Base-by-base conservation (phyloP, 179 eudicot genomes). In the Actinidia arguta region DNA sequence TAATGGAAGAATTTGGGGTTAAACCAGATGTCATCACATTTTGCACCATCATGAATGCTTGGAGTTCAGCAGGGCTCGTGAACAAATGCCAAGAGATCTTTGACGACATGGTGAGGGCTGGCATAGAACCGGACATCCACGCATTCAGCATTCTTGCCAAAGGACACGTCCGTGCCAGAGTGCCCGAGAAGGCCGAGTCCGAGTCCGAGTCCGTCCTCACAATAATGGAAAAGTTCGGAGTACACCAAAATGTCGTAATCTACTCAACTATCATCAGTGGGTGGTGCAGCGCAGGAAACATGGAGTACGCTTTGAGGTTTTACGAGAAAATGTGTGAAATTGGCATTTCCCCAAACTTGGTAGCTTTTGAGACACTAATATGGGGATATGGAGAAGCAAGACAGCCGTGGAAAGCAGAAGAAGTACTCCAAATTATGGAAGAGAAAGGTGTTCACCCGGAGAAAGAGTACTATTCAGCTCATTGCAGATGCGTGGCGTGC, bases 1-100 rank as follows among this genome's bases (percentile, higher is more conserved):
- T 96, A 90, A 96, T 96, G 98, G 92, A 89, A 82, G 95, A 94
- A 52, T 92, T 82, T 81, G 95, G 94, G 62, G 89, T 96, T 25
- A 92, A 94, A 86, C 99, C 99, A 18, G 99, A 96, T 78, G 99
- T 96, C 44, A 78, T 96, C 71, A 93, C 99, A 68, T 96, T 94
- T 86, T 94, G 99, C 91, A 96, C 99, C 79, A 92, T 96, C 74
- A 94, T 96, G 99, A 94, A 96, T 73, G 95, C 93, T 5, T 93
- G 99, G 98, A 93, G 99, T 83, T 92, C 98, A 22, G 94, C 91
- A 4, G 98, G 99, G 36, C 90, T 88, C 27, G 93, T 96, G 96
- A 87, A 88, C 67, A 96, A 92, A 81, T 96, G 98, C 88, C 92
- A 88, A 73, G 90, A 85, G 62, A 89, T 93, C 67, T 94, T 96